Conservation (phyloP, 2,329 filamentous ascomycete species). For the Pseudohalonectria lignicola region DNA sequence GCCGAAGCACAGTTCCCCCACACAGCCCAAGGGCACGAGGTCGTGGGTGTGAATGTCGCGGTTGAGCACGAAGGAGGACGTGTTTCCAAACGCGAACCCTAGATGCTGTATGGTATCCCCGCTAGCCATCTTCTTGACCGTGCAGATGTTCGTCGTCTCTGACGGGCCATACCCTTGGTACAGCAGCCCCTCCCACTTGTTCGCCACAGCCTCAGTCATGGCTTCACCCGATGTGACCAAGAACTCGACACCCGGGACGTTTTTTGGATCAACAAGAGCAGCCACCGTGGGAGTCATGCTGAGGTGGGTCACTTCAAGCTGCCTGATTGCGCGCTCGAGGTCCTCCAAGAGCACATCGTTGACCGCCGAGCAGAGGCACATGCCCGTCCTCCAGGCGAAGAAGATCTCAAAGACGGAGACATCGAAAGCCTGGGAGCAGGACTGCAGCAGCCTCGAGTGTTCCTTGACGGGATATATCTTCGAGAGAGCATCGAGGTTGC, state of each 20-base stretch:
- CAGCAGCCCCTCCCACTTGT: slow-evolving; percentile 57
- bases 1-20: slow-evolving; percentile 80
- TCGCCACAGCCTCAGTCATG: slow-evolving; percentile 60
- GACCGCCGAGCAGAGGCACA: slow-evolving; percentile 64
- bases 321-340: slow-evolving; percentile 55
- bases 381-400: slow-evolving; percentile 68
- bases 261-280: slow-evolving; percentile 55
- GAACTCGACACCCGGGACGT: slow-evolving; percentile 61
- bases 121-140: slow-evolving; percentile 50
- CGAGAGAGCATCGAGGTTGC: slow-evolving; percentile 60
- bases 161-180: slow-evolving; percentile 79
- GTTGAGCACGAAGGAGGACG: slow-evolving; percentile 56
- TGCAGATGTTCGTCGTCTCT: slow-evolving; percentile 83
- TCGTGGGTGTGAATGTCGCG: slow-evolving; percentile 25
- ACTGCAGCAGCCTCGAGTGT: slow-evolving; percentile 59
- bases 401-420: slow-evolving; percentile 88
- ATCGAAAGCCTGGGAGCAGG: slow-evolving; percentile 77
- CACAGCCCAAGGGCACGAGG: slow-evolving; percentile 55
- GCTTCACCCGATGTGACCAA: slow-evolving; percentile 75
- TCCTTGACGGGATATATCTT: slow-evolving; percentile 50
- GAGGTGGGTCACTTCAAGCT: slow-evolving; percentile 61
- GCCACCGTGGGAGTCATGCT: slow-evolving; percentile 82
- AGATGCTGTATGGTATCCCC: slow-evolving; percentile 61
- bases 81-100: slow-evolving; percentile 65
- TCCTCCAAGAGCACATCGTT: slow-evolving; percentile 68